A percentile compares a stretch with the other conserved stretches of the same genome.
phyloP scores from a whole-genome alignment of 1,284 basidiomycete genomes.

The Cryptococcus sp. region DNA sequence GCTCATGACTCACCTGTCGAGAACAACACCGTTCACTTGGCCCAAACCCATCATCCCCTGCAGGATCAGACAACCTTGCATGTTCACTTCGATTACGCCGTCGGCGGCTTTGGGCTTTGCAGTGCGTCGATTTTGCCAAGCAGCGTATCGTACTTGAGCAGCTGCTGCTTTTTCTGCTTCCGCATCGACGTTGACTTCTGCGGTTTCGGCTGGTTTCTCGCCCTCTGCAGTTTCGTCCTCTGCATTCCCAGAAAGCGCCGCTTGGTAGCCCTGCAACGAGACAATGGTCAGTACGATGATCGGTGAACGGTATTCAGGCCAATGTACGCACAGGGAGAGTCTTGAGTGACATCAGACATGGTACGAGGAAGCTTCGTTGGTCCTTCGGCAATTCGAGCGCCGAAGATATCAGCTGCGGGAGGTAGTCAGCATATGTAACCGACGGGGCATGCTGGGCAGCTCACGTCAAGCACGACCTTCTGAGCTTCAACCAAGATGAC shows the following conservation, averaged over 20 bases:
- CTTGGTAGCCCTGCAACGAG: constrained; percentile 32
- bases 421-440: neutral
- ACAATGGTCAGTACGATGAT: neutral
- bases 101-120: constrained; percentile 36
- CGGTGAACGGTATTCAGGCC: neutral
- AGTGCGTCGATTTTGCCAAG: constrained; percentile 49
- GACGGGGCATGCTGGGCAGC: constrained; percentile 3
- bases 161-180: constrained; percentile 45
- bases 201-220: constrained; percentile 16
- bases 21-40: constrained; percentile 66
- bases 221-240: constrained; percentile 28
- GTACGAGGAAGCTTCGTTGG: constrained; percentile 60
- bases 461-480: constrained; percentile 48
- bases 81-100: constrained; percentile 62
- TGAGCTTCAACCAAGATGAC: constrained; percentile 55
- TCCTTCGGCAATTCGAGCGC: constrained; percentile 64
- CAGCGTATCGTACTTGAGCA: constrained; percentile 35
- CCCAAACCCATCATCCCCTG: constrained; percentile 75
- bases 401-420: constrained; percentile 61
- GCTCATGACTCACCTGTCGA: constrained; percentile 63
- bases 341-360: constrained; percentile 67
- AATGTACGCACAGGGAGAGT: constrained; percentile 58
- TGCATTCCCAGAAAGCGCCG: constrained; percentile 36
- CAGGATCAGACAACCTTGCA: constrained; percentile 82
- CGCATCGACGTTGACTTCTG: constrained; percentile 22